Evolutionary conservation across 2,329 filamentous ascomycete species (phyloP), one percentile per base, ranked within the genome.

Genomic region (Botrytis deweyae): DNA sequence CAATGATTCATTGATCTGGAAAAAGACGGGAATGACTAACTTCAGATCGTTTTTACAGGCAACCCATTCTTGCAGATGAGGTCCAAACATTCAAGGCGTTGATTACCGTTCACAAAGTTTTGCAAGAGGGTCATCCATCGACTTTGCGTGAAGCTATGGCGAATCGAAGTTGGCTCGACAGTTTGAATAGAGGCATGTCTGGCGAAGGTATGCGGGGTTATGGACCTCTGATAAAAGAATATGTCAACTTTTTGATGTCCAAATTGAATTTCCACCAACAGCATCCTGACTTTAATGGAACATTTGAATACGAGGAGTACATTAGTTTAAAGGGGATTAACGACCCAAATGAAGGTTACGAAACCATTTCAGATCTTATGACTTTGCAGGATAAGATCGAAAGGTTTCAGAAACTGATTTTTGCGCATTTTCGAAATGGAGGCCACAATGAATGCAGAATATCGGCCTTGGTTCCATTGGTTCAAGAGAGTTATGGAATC

Each of bases 281-380:
- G 78, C 96, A 99, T 82, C 93, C 94, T 29, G 95, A 98, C 83
- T 99, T 99, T 86, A 99, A 99, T 83, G 96, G 95, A 75, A 94
- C 95, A 1, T 99, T 99, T 81, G 96, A 99, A 82, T 99, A 99
- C 81, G 95, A 98, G 85, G 96, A 99, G 82, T 99, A 99, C 83
- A 95, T 98, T 82, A 97, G 94, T 81, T 87, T 99, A 82, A 98
- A 97, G 86, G 94, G 94, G 42, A 98, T 97, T 85, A 98, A 98
- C 83, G 96, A 99, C 83, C 96, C 96, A 6, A 98, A 99, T 81
- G 96, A 99, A 85, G 96, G 96, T 81, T 95, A 91, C 82, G 96
- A 99, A 86, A 98, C 95, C 38, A 98, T 99, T 79, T 93, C 92
- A 78, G 96, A 99, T 83, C 88, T 99, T 72, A 98, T 98, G 95